Evolutionary conservation across 257 asterid genomes (phyloP).

Genomic region (Solanum boliviense): DNA sequence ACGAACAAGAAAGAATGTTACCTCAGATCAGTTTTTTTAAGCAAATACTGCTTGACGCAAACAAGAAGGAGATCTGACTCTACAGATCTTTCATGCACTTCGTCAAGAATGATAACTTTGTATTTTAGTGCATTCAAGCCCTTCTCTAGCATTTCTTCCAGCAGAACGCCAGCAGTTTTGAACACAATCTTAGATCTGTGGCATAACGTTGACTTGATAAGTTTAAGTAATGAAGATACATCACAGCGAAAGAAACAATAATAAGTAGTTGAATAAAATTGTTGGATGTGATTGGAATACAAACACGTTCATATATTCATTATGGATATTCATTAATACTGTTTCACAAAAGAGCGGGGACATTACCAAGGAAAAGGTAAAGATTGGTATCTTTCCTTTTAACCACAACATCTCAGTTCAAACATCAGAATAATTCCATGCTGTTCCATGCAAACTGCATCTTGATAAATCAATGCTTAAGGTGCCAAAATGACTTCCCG

Average conservation of each 20-base stretch:
- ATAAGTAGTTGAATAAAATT: neutral
- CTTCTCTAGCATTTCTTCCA: constrained; percentile 96
- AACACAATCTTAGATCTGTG: constrained; percentile 80
- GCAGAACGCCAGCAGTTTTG: constrained; percentile 96
- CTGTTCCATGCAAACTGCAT: neutral
- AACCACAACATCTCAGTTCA: neutral
- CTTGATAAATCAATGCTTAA: neutral
- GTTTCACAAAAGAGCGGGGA: neutral
- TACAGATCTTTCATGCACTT: constrained; percentile 98
- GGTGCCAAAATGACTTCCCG: neutral
- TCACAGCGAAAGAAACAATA: neutral
- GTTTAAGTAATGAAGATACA: neutral
- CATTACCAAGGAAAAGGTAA: neutral
- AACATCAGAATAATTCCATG: neutral
- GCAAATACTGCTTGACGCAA: constrained; percentile 85
- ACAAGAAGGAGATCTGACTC: constrained; percentile 98
- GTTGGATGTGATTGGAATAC: neutral
- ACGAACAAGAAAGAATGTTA: constrained; percentile 3
- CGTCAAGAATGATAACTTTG: constrained; percentile 92
- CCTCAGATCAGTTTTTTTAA: constrained; percentile 58
- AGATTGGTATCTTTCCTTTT: neutral
- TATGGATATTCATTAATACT: neutral
- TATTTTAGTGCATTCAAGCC: constrained; percentile 77
- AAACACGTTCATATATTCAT: neutral
- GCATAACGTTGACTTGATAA: constrained; percentile 7